These are phyloP conservation scores for Fonsecaea pedrosoi DNA, from an alignment of 2,329 filamentous ascomycete species.

Conservation along the genomic window DNA sequence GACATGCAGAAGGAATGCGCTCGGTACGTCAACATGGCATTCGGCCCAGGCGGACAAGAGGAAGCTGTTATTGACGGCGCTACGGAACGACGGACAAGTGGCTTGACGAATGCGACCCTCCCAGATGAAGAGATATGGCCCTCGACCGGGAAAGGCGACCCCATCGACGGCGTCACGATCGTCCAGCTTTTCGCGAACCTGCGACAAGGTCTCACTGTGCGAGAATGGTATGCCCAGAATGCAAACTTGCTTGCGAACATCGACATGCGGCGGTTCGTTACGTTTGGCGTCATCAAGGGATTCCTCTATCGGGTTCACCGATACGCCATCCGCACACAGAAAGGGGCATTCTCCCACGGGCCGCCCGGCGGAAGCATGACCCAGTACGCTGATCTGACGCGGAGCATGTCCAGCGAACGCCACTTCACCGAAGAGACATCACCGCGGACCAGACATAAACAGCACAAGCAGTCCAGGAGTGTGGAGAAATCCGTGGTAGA, in stretches of 20 bases:
- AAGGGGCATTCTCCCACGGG: slow-evolving; percentile 5
- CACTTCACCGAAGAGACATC: slow-evolving; percentile 28
- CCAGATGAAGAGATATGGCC: slow-evolving; percentile 51
- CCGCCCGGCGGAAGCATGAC: background rate
- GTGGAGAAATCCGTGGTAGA: slow-evolving; percentile 12
- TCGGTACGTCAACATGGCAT: slow-evolving; percentile 73
- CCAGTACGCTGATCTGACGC: slow-evolving; percentile 13
- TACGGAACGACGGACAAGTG: slow-evolving; percentile 31
- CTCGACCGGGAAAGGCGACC: slow-evolving; percentile 45
- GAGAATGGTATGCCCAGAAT: slow-evolving; percentile 83
- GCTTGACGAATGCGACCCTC: slow-evolving; percentile 36
- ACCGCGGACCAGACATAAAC: slow-evolving; percentile 13
- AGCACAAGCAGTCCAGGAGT: slow-evolving; percentile 6
- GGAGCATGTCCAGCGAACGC: slow-evolving; percentile 36
- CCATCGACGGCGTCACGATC: slow-evolving; percentile 59
- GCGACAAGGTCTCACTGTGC: slow-evolving; percentile 79
- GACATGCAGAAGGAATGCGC: slow-evolving; percentile 87
- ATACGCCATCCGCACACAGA: slow-evolving; percentile 69
- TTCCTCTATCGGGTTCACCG: slow-evolving; percentile 92
- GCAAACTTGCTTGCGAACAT: slow-evolving; percentile 74
- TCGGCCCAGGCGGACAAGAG: slow-evolving; percentile 45
- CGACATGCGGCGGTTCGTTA: slow-evolving; percentile 88
- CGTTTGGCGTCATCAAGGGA: slow-evolving; percentile 95
- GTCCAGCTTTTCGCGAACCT: slow-evolving; percentile 87
- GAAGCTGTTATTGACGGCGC: slow-evolving; percentile 31